Base-by-base conservation (phyloP, 106 monocot species). In the Platanthera zijinensis region DNA sequence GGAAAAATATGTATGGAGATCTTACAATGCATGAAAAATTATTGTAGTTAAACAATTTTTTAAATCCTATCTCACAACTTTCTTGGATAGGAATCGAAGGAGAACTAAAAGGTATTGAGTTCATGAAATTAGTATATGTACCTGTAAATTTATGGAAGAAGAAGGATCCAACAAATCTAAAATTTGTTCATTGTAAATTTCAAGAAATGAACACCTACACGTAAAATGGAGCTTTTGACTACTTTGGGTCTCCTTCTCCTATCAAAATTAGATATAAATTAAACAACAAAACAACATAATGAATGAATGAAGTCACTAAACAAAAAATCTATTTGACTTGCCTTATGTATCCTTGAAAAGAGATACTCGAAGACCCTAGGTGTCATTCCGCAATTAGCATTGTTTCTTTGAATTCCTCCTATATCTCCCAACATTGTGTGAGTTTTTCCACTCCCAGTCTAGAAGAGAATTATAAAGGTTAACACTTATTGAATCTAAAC, bases 361-460 rank as follows among this genome's bases (percentile, higher is more conserved):
- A 95, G 85, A 77, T 92, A 85, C 51, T 92, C 95, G 84, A 95
- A 95, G 14, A 95, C 95, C 32, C 95, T 84, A 70, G 95, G 95
- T 13, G 95, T 95, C 88, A 95, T 95, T n/a, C 95, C 95, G 75
- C 86, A 87, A 71, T 92, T 90, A 72, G 82, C 76, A 87, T 83
- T 93, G 75, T 87, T 85, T 52, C 90, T 93, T 5, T 90, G 84
- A 12, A 86, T 90, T 52, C 90, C 96, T 81, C 90, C 92, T 57
- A 94, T 94, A 57, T 97, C 96, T 71, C 96, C 96, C 11, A 97
- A 57, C 96, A 97, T 97, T 11, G 96, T 97, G 48, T 97, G 86
- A 30, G 96, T 97, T 76, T 97, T 97, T 53, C 93, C 96, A 82
- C 96, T 97, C 2, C 96, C 96, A n/a, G 96, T 97, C 96, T 97